Evolutionary conservation across 352 stramenopile genomes (phyloP).

Genomic region (Pythium sukuiense): DNA sequence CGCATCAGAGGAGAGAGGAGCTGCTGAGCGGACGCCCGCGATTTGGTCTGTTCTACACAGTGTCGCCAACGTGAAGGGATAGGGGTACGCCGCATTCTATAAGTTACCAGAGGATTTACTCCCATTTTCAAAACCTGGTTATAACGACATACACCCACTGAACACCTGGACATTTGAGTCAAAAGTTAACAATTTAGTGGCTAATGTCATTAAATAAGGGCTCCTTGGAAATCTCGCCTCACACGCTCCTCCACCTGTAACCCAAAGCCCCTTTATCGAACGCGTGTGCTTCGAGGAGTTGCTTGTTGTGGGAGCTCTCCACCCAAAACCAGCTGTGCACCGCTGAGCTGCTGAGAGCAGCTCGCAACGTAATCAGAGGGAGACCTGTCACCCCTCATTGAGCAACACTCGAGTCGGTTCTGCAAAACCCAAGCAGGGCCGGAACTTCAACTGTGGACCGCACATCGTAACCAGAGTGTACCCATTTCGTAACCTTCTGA

Average conservation of each 20-base stretch:
- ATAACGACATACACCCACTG: not conserved
- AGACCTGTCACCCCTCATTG: not conserved
- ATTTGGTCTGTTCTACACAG: no score
- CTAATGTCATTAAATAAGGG: slow-evolving; percentile 1
- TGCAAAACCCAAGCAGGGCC: not conserved
- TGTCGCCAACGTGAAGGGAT: not conserved
- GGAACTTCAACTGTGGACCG: slow-evolving; percentile 24
- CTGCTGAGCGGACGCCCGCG: not conserved
- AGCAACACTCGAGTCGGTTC: not conserved
- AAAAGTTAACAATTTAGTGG: not conserved
- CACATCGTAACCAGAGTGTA: slow-evolving; percentile 10
- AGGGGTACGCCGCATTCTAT: slow-evolving; percentile 3
- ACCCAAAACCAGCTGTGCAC: slow-evolving; percentile 14
- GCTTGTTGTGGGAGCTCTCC: not conserved
- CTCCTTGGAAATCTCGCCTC: not conserved
- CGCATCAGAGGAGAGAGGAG: slow-evolving; percentile 1
- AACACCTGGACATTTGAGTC: not conserved
- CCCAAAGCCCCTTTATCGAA: not conserved
- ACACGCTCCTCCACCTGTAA: not conserved
- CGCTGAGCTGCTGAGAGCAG: not conserved
- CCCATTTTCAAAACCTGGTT: not conserved
- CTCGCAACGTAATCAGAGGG: not conserved
- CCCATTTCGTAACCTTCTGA: slow-evolving; percentile 23
- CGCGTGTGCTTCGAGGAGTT: not conserved
- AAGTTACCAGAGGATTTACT: not conserved